Evolutionary conservation across 306 rosid species (phyloP), one percentile per base, ranked within the genome.

Genomic region (Elaeagnus macrophylla): DNA sequence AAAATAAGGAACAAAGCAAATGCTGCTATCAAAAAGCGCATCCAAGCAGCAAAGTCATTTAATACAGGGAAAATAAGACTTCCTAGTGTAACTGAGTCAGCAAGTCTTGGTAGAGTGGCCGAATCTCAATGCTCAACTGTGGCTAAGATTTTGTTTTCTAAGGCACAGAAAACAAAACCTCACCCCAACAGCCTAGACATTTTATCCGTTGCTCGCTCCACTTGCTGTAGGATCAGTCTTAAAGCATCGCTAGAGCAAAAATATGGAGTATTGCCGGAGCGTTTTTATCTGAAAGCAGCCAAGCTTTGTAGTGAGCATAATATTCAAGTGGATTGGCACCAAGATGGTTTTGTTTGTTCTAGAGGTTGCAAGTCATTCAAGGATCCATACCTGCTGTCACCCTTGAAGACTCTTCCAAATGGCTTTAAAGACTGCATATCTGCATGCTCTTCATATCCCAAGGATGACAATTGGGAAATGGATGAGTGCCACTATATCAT

Each of bases 171-270:
- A 67, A 82, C 83, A 38, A 86, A 80, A 77, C 73, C 88, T 50
- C 81, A 83, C 41, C 97, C 97, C 6, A 82, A 72, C 68, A 86
- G 73, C 79, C 63, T 64, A 41, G 96, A 91, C 48, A 73, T 91
- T 50, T 64, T 91, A 71, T 74, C 91, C 39, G 67, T 76, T 59
- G 88, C 93, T 74, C 85, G 73, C 32, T 66, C 84, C 61, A 77
- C 93, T 64, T 91, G 97, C 75, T 91, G 97, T 76, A 86, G 72
- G 75, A 70, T 80, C 69, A 70, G 76, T 78, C 86, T 91, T 44
- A 69, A 58, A 71, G 80, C 79, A 32, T 67, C 79, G 17, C 67
- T 91, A 53, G 89, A 82, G 74, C 85, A 71, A 72, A 80, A 82
- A 62, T 86, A 74, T 75, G 96, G 93, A 67, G 52, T 72, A 48